Base-by-base conservation (phyloP, 176 grass and related monocot species). In the Eragrostis curvula region DNA sequence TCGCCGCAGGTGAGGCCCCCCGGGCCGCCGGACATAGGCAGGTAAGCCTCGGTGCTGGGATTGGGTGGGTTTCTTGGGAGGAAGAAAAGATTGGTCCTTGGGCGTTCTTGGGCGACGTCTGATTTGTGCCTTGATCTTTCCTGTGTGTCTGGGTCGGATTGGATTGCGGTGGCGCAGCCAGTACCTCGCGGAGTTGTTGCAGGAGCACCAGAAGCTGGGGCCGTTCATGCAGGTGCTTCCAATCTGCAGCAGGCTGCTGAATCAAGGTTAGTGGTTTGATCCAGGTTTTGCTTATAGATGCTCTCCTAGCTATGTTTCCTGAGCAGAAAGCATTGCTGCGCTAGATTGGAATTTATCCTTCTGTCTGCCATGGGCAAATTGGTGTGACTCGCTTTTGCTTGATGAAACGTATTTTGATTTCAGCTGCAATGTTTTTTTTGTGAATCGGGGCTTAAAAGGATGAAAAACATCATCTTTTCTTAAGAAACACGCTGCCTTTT, bases 191-290 rank as follows among this genome's bases (percentile, higher is more conserved):
- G 89, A 97, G 85, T 48, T 97, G 86, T 68, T 97, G 61, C 89
- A 89, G 66, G 94, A 97, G 88, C 85, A 92, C 66, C 89, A 94
- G 66, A 97, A 94, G 83, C 87, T 97, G 14, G 94, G 90, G 24
- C 92, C 94, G 25, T 97, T 97, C 89, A 84, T 92, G 89, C 89
- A 97, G 84, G 89, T 97, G 78, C 90, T 97, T 55, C 94, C 94
- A 75, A 87, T 89, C 82, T 97, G 92, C 87, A 94, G 87, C 85
- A 90, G 77, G 63, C 77, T 97, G 76, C 46, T 97, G 50, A 82
- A 79, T 82, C 88, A 94, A 88, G 94, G 94, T 90, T 25, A 85
- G 84, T 63, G 61, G 27, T 80, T 46, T 10, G 77, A 68, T 83
- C 39, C 48, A 68, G 1, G 20, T 49, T 32, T 81, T 63, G 40